Base-by-base conservation (phyloP, 1,139 yeast species). In the Kluyveromyces marxianus region DNA sequence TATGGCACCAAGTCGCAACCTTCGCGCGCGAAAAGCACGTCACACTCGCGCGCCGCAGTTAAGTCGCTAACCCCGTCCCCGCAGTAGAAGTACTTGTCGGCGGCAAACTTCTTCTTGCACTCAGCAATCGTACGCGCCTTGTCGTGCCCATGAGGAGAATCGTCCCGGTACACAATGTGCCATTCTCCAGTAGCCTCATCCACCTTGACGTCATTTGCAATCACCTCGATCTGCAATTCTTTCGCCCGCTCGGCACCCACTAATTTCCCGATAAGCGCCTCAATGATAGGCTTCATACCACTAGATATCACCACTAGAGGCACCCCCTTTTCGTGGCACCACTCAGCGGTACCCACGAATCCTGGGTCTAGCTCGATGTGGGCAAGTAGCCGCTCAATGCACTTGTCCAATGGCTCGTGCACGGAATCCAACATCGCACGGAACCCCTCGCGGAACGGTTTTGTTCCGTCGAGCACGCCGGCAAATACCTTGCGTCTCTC, bases 11-110 rank as follows among this genome's bases (percentile, higher is more conserved):
- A 76, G 64, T 92, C 98, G 58, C 84, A 81, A 41, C 97, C 98
- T 54, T 80, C 79, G 69, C 89, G 92, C 46, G 98, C 98, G 67
- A 92, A 92, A 56, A 92, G 71, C 57, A 90, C 72, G 65, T 94
- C 90, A 43, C 98, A 89, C 65, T 92, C 97, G 62, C 84, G 82
- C 31, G 97, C 97, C 27, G 98, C 98, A 50, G 89, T 80, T 55
- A 92, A 72, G 65, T 92, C 99, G 46, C 95, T 83, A 29, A 92
- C 97, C 50, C 99, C 99, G 63, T 92, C 98, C 48, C 98, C 98
- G 62, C 95, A 86, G 71, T 92, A 92, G 64, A 90, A 86, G 57
- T 89, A 72, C 39, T 72, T 70, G 7, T 92, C 89, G 49, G 76
- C 69, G 63, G 64, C 69, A 52, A 51, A 62, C 56, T 65, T 73